Base-by-base conservation (phyloP, 805 yeast genomes). In the Danielia reshetovae region DNA sequence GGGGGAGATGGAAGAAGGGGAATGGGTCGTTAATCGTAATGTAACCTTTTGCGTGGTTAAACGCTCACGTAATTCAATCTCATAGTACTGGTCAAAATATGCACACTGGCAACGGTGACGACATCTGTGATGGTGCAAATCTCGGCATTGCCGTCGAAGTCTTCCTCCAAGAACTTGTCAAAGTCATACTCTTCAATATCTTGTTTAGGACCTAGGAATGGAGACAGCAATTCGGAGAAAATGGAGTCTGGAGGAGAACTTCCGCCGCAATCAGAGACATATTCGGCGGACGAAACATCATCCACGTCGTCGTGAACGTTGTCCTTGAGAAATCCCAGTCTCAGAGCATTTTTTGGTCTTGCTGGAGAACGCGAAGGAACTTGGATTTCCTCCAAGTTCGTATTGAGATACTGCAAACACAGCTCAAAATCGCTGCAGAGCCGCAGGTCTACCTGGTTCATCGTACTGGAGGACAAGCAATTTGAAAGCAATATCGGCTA, bases 121-220 rank as follows among this genome's bases (percentile, higher is more conserved):
- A 55, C 51, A 13, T 45, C 48, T 27, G 56, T 57, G n/a, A 57
- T 49, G 18, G 42, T 30, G 34, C 45, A 54, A 11, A 57, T 41
- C 32, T 45, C 38, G n/a, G 45, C 54, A 6, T 37, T 36, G 5
- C 29, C 48, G 15, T 42, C 36, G 13, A 48, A 24, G 8, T 51
- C 49, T 26, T 54, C 55, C 5, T 50, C 53, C 18, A 54, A 34
- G 18, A 48, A 48, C 6, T 36, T 36, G 4, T 54, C 57, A 29
- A 43, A 24, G 9, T 7, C 9, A 9, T 7, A 7, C 9, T 19
- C 22, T 7, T 19, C 22, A 19, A 19, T 7, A 9, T 7, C 22
- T 9, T 19, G 9, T 9, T 19, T 19, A 9, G 22, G 22, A 19
- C 22, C 22, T 7, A 19, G 22, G 22, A 7, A 7, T 7, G 22